phyloP scores from a whole-genome alignment of 139 green algal genomes.

The Astrephomene gubernaculifera region DNA sequence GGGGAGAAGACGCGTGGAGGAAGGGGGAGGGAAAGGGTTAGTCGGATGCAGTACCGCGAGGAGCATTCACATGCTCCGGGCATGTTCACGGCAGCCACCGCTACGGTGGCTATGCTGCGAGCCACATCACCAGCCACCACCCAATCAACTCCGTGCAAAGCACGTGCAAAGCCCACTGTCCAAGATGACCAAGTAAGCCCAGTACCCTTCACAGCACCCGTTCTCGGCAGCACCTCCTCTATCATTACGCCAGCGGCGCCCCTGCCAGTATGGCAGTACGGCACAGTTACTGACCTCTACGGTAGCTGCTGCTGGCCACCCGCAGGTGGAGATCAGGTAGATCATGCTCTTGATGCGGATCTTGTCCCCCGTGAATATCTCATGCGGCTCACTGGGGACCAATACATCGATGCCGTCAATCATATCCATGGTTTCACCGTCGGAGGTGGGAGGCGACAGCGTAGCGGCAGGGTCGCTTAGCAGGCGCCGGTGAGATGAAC shows the following conservation, averaged over 20 bases:
- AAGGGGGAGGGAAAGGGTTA: not conserved
- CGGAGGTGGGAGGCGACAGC: too few relatives aligned
- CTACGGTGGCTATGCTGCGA: not conserved
- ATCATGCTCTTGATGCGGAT: slow-evolving; percentile 11
- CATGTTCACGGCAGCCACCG: not conserved
- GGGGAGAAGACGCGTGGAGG: not conserved
- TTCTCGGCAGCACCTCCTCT: not conserved
- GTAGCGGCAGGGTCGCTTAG: not conserved
- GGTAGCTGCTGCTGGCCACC: not conserved
- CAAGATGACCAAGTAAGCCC: not conserved
- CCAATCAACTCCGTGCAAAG: not conserved
- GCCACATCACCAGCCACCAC: not conserved
- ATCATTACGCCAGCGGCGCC: not conserved
- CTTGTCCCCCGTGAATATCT: not conserved
- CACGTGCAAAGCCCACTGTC: not conserved
- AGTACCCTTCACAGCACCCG: not conserved
- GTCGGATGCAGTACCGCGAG: not conserved
- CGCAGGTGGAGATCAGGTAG: slow-evolving; percentile 18
- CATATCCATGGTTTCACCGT: too few relatives aligned
- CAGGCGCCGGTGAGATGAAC: not conserved
- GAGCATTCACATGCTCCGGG: too few relatives aligned
- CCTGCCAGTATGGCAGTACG: not conserved
- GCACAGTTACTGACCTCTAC: not conserved
- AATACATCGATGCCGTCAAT: slow-evolving; percentile 3
- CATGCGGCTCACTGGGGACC: not conserved